phyloP scores from a whole-genome alignment of 306 rosid species.

The Sicyos baderoa region DNA sequence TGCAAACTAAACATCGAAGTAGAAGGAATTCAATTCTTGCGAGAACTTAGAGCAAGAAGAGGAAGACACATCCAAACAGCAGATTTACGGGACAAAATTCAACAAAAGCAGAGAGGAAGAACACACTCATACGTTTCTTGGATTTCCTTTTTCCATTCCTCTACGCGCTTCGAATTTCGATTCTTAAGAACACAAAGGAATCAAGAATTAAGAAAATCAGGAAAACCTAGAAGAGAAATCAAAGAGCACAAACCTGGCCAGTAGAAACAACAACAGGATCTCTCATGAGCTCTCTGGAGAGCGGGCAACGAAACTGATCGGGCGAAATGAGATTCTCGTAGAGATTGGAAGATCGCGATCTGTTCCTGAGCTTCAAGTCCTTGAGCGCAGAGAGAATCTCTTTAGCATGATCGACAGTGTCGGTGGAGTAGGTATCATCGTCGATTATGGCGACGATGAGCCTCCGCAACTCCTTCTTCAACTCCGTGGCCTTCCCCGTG shows the following conservation, averaged over 20 bases:
- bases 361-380: slow-evolving; percentile 48
- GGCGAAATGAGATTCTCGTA: slow-evolving; percentile 44
- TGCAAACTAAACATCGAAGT: background rate
- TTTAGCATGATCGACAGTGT: slow-evolving; percentile 56
- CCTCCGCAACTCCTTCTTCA: slow-evolving; percentile 72
- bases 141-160: background rate
- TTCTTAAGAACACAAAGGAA: background rate
- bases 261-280: slow-evolving; percentile 83
- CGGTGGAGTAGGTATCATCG: slow-evolving; percentile 46
- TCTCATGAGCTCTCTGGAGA: slow-evolving; percentile 79
- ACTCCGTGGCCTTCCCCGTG: slow-evolving; percentile 47
- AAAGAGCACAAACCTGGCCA: slow-evolving; percentile 54
- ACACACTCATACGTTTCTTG: background rate
- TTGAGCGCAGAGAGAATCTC: slow-evolving; percentile 46
- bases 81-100: background rate
- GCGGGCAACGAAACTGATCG: slow-evolving; percentile 68
- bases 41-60: background rate
- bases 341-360: slow-evolving; percentile 42
- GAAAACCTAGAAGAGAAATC: background rate
- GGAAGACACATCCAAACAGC: background rate
- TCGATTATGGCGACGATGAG: slow-evolving; percentile 49
- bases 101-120: background rate
- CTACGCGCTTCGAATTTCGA: no score
- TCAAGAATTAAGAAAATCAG: background rate
- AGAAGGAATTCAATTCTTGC: background rate